These are phyloP conservation scores for Rutidosis leptorrhynchoides DNA, from an alignment of 129 eudicot species.

Conservation along the genomic window DNA sequence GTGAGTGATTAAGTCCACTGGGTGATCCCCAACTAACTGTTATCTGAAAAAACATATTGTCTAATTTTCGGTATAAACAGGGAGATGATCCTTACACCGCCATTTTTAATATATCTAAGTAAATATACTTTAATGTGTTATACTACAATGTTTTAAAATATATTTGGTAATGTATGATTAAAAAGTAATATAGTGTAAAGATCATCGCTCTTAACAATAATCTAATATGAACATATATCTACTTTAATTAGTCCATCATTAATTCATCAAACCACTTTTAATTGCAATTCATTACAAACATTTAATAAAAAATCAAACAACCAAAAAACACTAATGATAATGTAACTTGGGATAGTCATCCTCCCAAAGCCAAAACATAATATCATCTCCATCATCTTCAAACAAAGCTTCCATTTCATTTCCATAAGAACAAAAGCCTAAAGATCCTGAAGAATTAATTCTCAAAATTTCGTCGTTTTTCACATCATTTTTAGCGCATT, in stretches of 20 bases:
- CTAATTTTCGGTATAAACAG: no score
- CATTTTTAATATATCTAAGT: no score
- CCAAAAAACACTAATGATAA: not conserved
- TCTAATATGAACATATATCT: no score
- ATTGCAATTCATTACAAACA: not conserved
- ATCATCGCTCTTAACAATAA: no score
- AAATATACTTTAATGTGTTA: no score
- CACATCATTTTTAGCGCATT: not conserved
- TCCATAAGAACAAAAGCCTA: conserved; percentile 15
- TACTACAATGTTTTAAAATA: no score
- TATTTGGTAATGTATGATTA: no score
- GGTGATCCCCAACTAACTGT: no score
- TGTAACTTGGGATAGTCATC: not conserved
- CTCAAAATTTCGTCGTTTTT: not conserved
- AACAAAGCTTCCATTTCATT: conserved; percentile 16
- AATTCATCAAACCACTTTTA: not conserved
- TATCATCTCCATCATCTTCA: conserved; percentile 25
- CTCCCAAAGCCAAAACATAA: conserved; percentile 28
- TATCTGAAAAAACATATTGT: no score
- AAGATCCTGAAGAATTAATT: conserved; percentile 3
- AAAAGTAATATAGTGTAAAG: no score
- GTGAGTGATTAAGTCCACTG: no score
- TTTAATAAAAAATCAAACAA: not conserved
- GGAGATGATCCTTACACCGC: no score
- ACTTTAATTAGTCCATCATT: not conserved